Conservation (phyloP, 108 stramenopile species). For the Parmales sp. region DNA sequence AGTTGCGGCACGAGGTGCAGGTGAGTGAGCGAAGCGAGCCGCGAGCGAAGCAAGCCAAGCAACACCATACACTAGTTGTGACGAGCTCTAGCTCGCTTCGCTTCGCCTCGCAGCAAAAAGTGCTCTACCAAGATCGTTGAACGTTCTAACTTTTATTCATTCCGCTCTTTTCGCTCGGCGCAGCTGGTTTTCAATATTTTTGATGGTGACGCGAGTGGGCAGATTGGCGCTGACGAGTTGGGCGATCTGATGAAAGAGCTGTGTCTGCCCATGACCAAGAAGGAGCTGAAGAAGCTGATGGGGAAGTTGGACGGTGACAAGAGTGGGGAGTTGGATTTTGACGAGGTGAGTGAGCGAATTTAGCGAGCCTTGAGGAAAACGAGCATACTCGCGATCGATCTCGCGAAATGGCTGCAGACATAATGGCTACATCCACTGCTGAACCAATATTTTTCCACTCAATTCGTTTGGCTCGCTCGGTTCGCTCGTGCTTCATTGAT, state of each 20-base stretch:
- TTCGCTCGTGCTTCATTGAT: neutral
- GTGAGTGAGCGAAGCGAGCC: neutral
- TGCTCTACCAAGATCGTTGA: too few relatives aligned
- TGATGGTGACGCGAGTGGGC: slow-evolving; percentile 10
- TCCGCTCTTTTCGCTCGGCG: neutral
- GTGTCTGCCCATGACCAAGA: slow-evolving; percentile 13
- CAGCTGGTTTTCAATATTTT: slow-evolving; percentile 5
- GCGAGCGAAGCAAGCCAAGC: neutral
- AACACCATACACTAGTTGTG: too few relatives aligned
- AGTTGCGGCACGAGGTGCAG: neutral
- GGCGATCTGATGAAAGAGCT: slow-evolving; percentile 9
- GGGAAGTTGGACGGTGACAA: slow-evolving; percentile 13
- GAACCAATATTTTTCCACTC: neutral
- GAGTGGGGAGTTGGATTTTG: slow-evolving; percentile 16
- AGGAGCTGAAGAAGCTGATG: slow-evolving; percentile 1
- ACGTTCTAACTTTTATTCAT: too few relatives aligned
- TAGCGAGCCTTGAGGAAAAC: too few relatives aligned
- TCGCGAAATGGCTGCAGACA: too few relatives aligned
- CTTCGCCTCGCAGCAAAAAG: too few relatives aligned
- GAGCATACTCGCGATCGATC: too few relatives aligned
- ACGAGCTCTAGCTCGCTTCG: too few relatives aligned
- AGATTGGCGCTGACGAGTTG: slow-evolving; percentile 17
- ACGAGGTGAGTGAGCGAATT: too few relatives aligned
- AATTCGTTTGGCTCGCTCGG: neutral
- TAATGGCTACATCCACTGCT: too few relatives aligned